Evolutionary conservation across 257 asterid species (phyloP), one percentile per base, ranked within the genome.

Genomic region (Mitragyna speciosa): DNA sequence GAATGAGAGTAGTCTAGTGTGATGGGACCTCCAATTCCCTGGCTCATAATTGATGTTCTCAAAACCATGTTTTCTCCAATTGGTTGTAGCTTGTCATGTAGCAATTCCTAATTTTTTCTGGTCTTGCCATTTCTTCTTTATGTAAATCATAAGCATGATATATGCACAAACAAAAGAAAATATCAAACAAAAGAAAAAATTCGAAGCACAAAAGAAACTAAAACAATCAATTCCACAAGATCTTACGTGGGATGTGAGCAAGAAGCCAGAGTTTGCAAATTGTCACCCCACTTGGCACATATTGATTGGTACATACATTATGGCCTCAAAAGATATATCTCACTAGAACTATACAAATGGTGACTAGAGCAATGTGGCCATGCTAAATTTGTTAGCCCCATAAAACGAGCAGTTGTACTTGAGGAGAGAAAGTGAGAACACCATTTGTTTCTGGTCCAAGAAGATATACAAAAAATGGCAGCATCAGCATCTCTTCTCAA

Each of bases 401-500:
- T 26, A 68, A 45, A 31, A 43, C 30, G 20, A 14, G 69, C 19
- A 68, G 70, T 19, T 6, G 68, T 28, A 45, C 61, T 79, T 72
- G 80, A 78, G 59, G 73, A 59, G 78, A 51, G 75, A 56, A 48
- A 78, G 59, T 19, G 7, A 17, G 4, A 14, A 4, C 17, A 0
- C 26, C 6, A 2, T 12, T 15, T 7, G 17, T n/a, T 2, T 28
- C 28, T 45, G 22, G 69, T 20, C 31, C 52, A 30, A 75, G 17
- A 48, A 43, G 47, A 64, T 20, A n/a, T 17, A 70, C 70, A 82
- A 61, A 56, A 91, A 58, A 91, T 91, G 96, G 94, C 94, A 75
- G 93, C 93, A 47, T 91, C 96, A 58, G 91, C 94, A 43, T 82
- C 94, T 63, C 87, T 88, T 84, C 93, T 90, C 76, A 91, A 88